Conservation (phyloP, 768 basidiomycete genomes). For the Tulasnella sp. region DNA sequence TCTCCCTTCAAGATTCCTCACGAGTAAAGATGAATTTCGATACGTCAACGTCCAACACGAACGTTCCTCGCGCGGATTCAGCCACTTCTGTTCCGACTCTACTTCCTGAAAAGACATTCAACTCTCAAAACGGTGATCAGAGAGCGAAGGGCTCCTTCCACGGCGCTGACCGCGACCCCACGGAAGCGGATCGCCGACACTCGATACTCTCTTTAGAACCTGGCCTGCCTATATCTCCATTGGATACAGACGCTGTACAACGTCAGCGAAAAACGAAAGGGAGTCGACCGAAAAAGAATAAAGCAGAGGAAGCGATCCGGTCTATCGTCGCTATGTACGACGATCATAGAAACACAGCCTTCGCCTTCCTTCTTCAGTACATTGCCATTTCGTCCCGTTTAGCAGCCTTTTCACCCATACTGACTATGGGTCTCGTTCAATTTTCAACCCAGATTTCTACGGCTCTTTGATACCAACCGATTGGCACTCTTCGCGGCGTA, state of each 20-base stretch:
- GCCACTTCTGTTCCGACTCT: too few relatives aligned
- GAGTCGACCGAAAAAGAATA: neutral
- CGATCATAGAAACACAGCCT: neutral
- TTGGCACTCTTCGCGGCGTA: constrained; percentile 2
- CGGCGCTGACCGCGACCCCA: neutral
- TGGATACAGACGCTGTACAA: too few relatives aligned
- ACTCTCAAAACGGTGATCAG: too few relatives aligned
- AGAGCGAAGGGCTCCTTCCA: neutral
- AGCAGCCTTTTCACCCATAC: neutral
- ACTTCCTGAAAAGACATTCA: too few relatives aligned
- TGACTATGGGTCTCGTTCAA: neutral
- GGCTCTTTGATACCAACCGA: constrained; percentile 12
- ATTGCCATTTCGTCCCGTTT: neutral
- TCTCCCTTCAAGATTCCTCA: too few relatives aligned
- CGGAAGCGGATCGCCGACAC: neutral
- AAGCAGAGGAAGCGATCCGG: neutral
- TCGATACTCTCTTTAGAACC: neutral
- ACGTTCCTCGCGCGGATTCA: too few relatives aligned
- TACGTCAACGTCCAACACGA: too few relatives aligned
- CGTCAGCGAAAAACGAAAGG: neutral
- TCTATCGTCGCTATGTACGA: neutral
- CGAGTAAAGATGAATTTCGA: too few relatives aligned
- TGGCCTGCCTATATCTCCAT: too few relatives aligned
- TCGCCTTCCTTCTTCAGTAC: constrained; percentile 6
- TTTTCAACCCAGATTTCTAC: neutral